Conservation (phyloP, 768 basidiomycete species). For the Agrocybe praecox region DNA sequence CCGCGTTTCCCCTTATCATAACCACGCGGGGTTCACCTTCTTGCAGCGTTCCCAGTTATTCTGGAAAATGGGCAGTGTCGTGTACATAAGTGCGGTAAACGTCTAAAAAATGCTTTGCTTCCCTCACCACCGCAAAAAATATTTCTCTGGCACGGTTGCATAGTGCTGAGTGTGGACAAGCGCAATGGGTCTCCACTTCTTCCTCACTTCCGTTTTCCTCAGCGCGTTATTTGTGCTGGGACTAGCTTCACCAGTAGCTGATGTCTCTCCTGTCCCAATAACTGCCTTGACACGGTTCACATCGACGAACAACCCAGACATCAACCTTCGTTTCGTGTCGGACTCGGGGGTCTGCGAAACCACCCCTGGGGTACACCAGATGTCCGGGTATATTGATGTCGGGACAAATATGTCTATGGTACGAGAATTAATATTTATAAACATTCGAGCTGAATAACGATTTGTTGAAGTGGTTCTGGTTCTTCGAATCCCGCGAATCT, state of each 20-base stretch:
- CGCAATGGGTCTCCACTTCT: background rate
- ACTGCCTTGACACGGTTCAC: slow-evolving; percentile 16
- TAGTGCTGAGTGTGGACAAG: background rate
- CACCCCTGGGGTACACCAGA: slow-evolving; percentile 58
- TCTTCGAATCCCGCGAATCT: slow-evolving; percentile 62
- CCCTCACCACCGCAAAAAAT: background rate
- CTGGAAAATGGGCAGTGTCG: background rate
- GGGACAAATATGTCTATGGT: slow-evolving; percentile 63
- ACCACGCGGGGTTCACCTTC: background rate
- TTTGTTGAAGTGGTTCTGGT: slow-evolving; percentile 66
- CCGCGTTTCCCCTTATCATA: background rate
- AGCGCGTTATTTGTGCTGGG: background rate
- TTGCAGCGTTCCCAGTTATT: background rate
- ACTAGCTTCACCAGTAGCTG: slow-evolving; percentile 8
- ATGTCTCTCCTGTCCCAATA: background rate
- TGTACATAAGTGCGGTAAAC: background rate
- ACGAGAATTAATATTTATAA: background rate
- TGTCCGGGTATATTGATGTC: slow-evolving; percentile 65
- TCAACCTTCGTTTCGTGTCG: slow-evolving; percentile 48
- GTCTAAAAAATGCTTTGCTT: background rate
- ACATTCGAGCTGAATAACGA: background rate
- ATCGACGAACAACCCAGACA: slow-evolving; percentile 21
- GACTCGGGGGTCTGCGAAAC: slow-evolving; percentile 71
- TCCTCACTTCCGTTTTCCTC: background rate
- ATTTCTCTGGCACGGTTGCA: too few species aligned